Evolutionary conservation across 106 monocot genomes (phyloP).

Genomic region (Acorus gramineus): DNA sequence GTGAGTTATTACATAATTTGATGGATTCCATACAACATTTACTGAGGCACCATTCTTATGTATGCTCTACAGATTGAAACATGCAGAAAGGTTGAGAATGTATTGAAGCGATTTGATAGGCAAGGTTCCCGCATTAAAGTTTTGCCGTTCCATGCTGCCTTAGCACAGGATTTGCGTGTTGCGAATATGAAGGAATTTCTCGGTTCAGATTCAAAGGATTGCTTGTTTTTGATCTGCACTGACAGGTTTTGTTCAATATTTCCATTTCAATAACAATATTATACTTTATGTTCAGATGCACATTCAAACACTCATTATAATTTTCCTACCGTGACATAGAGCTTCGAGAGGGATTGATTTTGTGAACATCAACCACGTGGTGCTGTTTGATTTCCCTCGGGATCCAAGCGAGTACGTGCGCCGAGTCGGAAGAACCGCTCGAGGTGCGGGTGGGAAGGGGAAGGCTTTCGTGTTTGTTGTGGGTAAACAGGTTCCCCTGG

Average conservation of each 20-base stretch:
- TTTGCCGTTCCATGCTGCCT: constrained; percentile 82
- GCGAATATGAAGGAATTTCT: constrained; percentile 84
- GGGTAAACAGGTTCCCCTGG: constrained; percentile 85
- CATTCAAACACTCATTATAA: neutral
- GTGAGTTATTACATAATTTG: too few relatives aligned
- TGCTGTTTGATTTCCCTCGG: constrained; percentile 83
- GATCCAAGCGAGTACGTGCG: constrained; percentile 96
- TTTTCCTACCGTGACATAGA: constrained; percentile 22
- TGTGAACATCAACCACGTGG: constrained; percentile 69
- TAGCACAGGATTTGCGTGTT: constrained; percentile 58
- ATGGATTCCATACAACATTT: too few relatives aligned
- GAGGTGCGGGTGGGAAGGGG: constrained; percentile 64
- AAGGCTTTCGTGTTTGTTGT: constrained; percentile 79
- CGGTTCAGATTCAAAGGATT: constrained; percentile 38
- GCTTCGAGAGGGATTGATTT: constrained; percentile 92
- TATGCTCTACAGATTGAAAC: constrained; percentile 67
- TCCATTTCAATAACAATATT: neutral
- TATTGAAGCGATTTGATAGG: constrained; percentile 68
- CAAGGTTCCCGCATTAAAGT: constrained; percentile 46
- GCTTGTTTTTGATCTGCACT: constrained; percentile 80
- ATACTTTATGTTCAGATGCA: neutral
- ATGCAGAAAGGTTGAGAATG: constrained; percentile 95
- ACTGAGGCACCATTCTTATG: too few relatives aligned
- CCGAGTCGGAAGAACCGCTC: constrained; percentile 89
- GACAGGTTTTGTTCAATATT: constrained; percentile 48